A percentile compares a stretch with the other conserved stretches of the same genome.
Conservation (phyloP, 345 rosid species). For the Lumnitzera racemosa region DNA sequence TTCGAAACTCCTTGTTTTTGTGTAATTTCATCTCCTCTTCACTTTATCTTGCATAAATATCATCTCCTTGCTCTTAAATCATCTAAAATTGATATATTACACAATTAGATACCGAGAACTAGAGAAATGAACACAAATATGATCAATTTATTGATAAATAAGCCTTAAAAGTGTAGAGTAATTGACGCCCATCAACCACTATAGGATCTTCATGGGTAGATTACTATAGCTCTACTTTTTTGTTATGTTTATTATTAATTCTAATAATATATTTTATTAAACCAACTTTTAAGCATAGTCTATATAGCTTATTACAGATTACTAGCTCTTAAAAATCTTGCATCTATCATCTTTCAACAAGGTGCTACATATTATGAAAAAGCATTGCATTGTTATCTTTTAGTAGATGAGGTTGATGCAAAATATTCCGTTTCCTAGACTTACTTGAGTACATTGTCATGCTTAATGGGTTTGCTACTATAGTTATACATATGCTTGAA, state of each 20-base stretch:
- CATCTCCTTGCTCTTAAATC: too few relatives aligned
- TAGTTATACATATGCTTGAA: slow-evolving; percentile 89
- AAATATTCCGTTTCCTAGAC: slow-evolving; percentile 96
- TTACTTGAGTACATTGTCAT: slow-evolving; percentile 92
- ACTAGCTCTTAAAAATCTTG: slow-evolving; percentile 91
- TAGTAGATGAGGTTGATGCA: slow-evolving; percentile 93
- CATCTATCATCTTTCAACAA: slow-evolving; percentile 81
- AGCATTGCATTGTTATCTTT: slow-evolving; percentile 88
- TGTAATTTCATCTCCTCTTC: too few relatives aligned
- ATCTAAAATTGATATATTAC: too few relatives aligned
- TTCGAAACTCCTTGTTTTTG: too few relatives aligned
- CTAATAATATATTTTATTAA: background rate
- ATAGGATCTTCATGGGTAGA: too few relatives aligned
- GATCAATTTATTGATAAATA: too few relatives aligned
- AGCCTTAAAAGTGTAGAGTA: too few relatives aligned
- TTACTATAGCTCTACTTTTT: background rate
- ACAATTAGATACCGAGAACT: too few relatives aligned
- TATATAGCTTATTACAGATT: slow-evolving; percentile 44
- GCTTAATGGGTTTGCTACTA: slow-evolving; percentile 88
- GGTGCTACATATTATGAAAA: slow-evolving; percentile 73
- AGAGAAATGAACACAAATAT: too few relatives aligned
- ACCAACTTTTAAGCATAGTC: background rate
- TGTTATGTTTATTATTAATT: background rate
- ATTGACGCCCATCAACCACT: too few relatives aligned
- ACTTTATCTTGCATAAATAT: too few relatives aligned